A percentile compares a stretch with the other conserved stretches of the same genome.
Evolutionary conservation across 2,329 filamentous ascomycete genomes (phyloP).

Genomic region (Calonectria hawksworthii): DNA sequence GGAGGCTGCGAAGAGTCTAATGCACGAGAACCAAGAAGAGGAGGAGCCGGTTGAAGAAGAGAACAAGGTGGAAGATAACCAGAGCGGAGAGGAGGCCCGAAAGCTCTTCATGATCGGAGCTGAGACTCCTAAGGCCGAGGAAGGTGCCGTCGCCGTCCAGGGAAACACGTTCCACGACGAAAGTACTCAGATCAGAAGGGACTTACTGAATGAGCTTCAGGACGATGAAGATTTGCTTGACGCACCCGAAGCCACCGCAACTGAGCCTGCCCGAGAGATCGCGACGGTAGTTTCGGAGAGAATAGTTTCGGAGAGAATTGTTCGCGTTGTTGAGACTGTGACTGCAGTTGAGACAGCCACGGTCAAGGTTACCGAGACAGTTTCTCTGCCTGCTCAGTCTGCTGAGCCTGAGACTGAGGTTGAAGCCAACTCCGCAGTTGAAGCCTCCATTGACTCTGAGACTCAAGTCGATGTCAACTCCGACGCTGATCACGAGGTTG

Average conservation of each 20-base stretch:
- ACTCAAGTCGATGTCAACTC: not conserved
- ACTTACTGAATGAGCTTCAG: conserved; percentile 6
- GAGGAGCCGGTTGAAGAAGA: conserved; percentile 23
- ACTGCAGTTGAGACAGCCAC: conserved; percentile 52
- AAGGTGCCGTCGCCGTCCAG: conserved; percentile 3
- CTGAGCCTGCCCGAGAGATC: conserved; percentile 37
- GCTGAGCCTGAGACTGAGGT: conserved; percentile 13
- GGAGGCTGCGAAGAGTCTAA: not conserved
- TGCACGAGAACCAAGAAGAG: conserved; percentile 35
- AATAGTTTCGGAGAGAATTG: conserved; percentile 40
- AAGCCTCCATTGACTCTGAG: conserved; percentile 14
- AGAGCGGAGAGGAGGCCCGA: not conserved
- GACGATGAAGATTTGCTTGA: not conserved
- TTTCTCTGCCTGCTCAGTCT: conserved; percentile 31
- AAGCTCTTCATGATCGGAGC: not conserved
- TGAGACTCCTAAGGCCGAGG: not conserved
- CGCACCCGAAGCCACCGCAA: not conserved
- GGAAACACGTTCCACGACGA: conserved; percentile 3
- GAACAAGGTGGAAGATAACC: not conserved
- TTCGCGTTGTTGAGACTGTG: conserved; percentile 54
- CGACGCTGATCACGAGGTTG: not conserved
- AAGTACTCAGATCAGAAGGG: not conserved
- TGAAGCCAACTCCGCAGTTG: not conserved
- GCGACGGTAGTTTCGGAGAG: conserved; percentile 38
- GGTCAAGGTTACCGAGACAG: conserved; percentile 45